Base-by-base conservation (phyloP, 2,329 filamentous ascomycete species). In the Xylariaceae sp. region DNA sequence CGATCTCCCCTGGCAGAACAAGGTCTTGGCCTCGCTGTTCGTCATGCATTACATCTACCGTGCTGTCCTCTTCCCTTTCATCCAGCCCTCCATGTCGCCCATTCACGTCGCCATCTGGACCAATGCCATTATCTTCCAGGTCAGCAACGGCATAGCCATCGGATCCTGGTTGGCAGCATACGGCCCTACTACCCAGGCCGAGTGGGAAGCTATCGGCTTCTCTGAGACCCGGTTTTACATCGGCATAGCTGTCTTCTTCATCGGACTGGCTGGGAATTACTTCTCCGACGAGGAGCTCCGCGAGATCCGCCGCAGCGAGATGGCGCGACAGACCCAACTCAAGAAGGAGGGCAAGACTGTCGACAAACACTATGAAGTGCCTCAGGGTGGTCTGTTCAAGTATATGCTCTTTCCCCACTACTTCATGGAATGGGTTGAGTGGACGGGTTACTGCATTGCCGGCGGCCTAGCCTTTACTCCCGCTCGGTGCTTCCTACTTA, bases 361-460 rank as follows among this genome's bases (percentile, higher is more conserved):
- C 50, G 78, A 86, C 37, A 95, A 93, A 69, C 80, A 94, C 50
- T 97, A 97, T 65, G 82, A 87, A 69, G 79, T 98, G 42, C 93
- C 93, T 0, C 74, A 88, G 60, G 85, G 85, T 40, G 90, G 91
- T 1, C 68, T 95, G 40, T 98, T 97, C 68, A 75, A 77, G 54
- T 85, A 83, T 59, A 79, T 95, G 62, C 75, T 97, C 48, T 95
- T 85, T 66, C 90, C 93, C 55, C 93, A 98, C 65, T 98, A 96
- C 66, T 74, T 95, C n/a, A 86, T 85, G 62, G 93, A 98, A 70
- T 98, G 93, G 93, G 65, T 95, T 42, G 93, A 98, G 74, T 98
- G 93, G 93, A 66, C 78, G 3, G 93, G 93, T 0, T 98, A 90
- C 65, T 90, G 85, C 73, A 78, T 95, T 65, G 78, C 86, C 55